Evolutionary conservation across 306 rosid genomes (phyloP), one percentile per base, ranked within the genome.

Genomic region (Vigna radiata): DNA sequence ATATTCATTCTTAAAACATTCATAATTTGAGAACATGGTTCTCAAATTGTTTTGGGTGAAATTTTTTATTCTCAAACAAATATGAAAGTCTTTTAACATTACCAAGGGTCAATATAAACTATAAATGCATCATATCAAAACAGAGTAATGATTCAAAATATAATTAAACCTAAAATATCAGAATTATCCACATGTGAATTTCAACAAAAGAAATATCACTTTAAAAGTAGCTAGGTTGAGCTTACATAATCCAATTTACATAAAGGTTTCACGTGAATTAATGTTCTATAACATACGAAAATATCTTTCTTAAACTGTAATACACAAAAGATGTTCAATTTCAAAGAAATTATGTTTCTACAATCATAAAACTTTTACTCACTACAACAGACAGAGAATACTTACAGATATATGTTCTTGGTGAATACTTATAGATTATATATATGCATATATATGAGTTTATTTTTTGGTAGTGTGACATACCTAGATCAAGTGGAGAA

Each of bases 401-500:
- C n/a, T n/a, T n/a, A n/a, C n/a, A n/a, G n/a, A n/a, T n/a, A n/a
- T n/a, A n/a, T 25, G 37, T 33, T 33, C 7, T 5, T 5, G 6
- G 37, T 4, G 7, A 33, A 33, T 33, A 33, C 37, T 33, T 33
- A 33, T 5, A 33, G 37, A 33, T 33, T 25, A 25, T 25, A 2
- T 25, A 25, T 25, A 2, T 25, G 2, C 0, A 25, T 25, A 25
- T 25, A 25, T 25, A 25, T 25, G 0, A 25, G 4, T 25, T 25
- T 1, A 21, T 21, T 25, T 25, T 25, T 25, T 25, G 1, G 27
- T 25, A 25, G 27, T 2, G 3, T 25, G 27, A 25, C 68, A 37
- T 64, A 64, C 93, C 67, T 61, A 81, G 84, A 79, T 64, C 49
- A 41, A 75, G 52, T 47, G 84, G n/a, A 80, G 78, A 49, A 63